Conservation (phyloP, 2,329 filamentous ascomycete genomes). For the Arachnopeziza araneosa region DNA sequence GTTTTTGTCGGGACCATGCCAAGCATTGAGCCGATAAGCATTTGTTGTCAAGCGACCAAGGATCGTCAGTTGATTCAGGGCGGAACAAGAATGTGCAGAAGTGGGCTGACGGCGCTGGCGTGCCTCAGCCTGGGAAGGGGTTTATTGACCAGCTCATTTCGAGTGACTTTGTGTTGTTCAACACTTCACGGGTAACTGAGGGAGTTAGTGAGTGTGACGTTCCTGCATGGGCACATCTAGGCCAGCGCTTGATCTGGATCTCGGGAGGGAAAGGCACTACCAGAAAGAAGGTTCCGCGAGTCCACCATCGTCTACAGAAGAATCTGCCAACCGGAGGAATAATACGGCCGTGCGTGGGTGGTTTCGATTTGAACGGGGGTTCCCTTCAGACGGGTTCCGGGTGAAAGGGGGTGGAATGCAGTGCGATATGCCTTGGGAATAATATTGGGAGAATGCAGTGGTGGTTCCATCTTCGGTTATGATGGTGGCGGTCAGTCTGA, state of each 20-base stretch:
- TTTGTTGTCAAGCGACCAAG: too few relatives aligned
- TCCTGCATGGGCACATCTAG: neutral
- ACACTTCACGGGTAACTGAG: neutral
- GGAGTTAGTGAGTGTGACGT: neutral
- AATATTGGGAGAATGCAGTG: too few relatives aligned
- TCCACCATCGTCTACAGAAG: neutral
- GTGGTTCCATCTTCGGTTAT: neutral
- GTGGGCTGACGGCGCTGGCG: too few relatives aligned
- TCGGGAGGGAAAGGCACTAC: neutral
- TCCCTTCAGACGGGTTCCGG: neutral
- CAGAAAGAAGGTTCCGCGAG: neutral
- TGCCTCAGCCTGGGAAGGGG: neutral
- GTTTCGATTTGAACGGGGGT: neutral
- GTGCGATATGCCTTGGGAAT: neutral
- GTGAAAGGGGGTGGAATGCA: neutral
- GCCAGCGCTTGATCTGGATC: neutral
- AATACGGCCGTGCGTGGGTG: neutral
- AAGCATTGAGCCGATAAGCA: neutral
- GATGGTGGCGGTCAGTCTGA: neutral
- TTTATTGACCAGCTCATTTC: neutral
- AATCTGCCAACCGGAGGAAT: neutral
- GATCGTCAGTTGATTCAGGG: too few relatives aligned
- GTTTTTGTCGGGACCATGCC: neutral
- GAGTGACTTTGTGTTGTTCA: neutral
- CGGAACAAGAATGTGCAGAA: too few relatives aligned